These are phyloP conservation scores for Vigna trinervia DNA, from an alignment of 306 rosid genomes.

Conservation along the genomic window DNA sequence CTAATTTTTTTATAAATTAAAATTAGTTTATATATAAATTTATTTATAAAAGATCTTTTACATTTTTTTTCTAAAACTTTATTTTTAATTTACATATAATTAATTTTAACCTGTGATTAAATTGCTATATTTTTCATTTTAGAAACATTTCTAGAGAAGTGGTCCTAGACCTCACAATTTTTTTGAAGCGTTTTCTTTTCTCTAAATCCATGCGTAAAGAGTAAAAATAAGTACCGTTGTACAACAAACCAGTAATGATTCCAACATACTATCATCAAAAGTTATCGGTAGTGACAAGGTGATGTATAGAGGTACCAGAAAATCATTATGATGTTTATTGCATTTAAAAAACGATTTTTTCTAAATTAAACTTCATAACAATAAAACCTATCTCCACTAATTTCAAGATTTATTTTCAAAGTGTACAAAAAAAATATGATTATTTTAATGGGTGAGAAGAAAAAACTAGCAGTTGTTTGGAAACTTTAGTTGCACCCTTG, in stretches of 20 bases:
- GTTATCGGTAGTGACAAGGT: neutral
- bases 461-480: slow-evolving; percentile 17
- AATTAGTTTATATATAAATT: too few species aligned
- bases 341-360: neutral
- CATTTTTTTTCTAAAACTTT: too few species aligned
- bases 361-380: neutral
- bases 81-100: too few species aligned
- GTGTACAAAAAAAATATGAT: neutral
- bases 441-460: slow-evolving; percentile 39
- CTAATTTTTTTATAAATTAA: too few species aligned
- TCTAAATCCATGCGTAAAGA: slow-evolving; percentile 4
- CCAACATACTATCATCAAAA: slow-evolving; percentile 10
- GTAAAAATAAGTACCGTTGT: neutral
- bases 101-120: too few species aligned
- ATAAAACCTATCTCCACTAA: neutral
- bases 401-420: neutral
- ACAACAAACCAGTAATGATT: slow-evolving; percentile 20
- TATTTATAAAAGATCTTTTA: too few species aligned
- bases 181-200: neutral
- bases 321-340: slow-evolving; percentile 23
- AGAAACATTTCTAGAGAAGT: too few species aligned
- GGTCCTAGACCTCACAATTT: neutral
- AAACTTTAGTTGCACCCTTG: slow-evolving; percentile 36
- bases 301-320: slow-evolving; percentile 16
- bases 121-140: too few species aligned